A percentile compares a stretch with the other conserved stretches of the same genome.
phyloP scores from a whole-genome alignment of 176 grass and related monocot genomes.

The Carex littledalei region DNA sequence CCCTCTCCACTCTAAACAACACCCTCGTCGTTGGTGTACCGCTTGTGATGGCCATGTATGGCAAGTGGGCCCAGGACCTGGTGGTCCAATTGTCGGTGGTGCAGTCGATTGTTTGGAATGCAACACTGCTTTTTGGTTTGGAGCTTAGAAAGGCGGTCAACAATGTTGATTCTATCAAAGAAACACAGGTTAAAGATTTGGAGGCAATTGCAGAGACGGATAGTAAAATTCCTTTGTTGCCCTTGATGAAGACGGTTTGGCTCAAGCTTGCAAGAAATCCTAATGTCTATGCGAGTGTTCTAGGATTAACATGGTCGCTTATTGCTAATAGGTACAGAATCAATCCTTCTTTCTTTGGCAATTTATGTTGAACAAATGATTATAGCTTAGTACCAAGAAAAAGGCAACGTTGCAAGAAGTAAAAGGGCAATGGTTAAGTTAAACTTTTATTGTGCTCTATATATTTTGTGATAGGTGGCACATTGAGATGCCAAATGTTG shows the following conservation, averaged over 20 bases:
- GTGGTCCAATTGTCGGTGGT: slow-evolving; percentile 78
- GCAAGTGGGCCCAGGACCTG: slow-evolving; percentile 55
- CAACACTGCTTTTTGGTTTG: slow-evolving; percentile 45
- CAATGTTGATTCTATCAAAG: neutral
- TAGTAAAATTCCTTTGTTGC: slow-evolving; percentile 8
- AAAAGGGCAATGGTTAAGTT: neutral
- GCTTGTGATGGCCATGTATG: slow-evolving; percentile 43
- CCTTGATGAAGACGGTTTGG: slow-evolving; percentile 37
- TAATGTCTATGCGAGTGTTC: slow-evolving; percentile 62
- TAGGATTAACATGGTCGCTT: slow-evolving; percentile 62
- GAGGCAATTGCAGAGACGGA: slow-evolving; percentile 16
- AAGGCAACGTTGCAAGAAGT: neutral
- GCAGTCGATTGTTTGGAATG: slow-evolving; percentile 53
- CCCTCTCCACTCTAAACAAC: slow-evolving; percentile 58
- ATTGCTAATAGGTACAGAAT: slow-evolving; percentile 44
- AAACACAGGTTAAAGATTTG: neutral
- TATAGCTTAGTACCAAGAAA: neutral
- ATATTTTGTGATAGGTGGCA: slow-evolving; percentile 44
- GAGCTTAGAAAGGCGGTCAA: slow-evolving; percentile 49
- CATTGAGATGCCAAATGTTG: slow-evolving; percentile 47
- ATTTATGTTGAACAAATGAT: neutral
- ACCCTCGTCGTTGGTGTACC: slow-evolving; percentile 62
- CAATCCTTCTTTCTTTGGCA: neutral
- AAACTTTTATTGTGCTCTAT: neutral
- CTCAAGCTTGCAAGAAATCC: slow-evolving; percentile 64